Conservation (phyloP, 164 flowering plant genomes). For the Platanus orientalis region DNA sequence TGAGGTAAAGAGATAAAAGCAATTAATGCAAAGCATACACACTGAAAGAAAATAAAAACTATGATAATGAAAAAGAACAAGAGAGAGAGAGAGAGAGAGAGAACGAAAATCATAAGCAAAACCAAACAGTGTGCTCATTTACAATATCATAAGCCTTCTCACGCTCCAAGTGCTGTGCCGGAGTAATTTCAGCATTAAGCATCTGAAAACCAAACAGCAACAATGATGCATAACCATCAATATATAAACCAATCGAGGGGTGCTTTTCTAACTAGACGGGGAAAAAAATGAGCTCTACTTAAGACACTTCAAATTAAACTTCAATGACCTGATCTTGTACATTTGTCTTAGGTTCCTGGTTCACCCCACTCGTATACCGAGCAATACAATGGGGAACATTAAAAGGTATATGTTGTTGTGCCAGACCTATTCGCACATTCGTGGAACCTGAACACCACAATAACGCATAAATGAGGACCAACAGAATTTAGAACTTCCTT, state of each 20-base stretch:
- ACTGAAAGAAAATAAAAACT: constrained; percentile 27
- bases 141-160: constrained; percentile 88
- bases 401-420: constrained; percentile 71
- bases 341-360: constrained; percentile 33
- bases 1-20: constrained; percentile 20
- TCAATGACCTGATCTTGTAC: constrained; percentile 77
- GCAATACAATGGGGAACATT: constrained; percentile 91
- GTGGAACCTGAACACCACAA: constrained; percentile 57
- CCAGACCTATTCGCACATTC: constrained; percentile 79
- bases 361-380: constrained; percentile 38
- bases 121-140: neutral
- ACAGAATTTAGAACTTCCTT: no score
- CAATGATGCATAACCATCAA: constrained; percentile 5
- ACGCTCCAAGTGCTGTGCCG: constrained; percentile 79
- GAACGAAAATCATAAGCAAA: neutral
- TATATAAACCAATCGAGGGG: neutral
- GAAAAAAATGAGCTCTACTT: neutral
- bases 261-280: neutral
- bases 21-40: constrained; percentile 15
- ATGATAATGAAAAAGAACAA: no score
- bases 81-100: no score
- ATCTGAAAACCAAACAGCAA: constrained; percentile 33
- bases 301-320: neutral
- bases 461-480: no score
- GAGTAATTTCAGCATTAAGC: constrained; percentile 79